These are phyloP conservation scores for Populus hybrid DNA, from an alignment of 441 rosid species.

Conservation along the genomic window DNA sequence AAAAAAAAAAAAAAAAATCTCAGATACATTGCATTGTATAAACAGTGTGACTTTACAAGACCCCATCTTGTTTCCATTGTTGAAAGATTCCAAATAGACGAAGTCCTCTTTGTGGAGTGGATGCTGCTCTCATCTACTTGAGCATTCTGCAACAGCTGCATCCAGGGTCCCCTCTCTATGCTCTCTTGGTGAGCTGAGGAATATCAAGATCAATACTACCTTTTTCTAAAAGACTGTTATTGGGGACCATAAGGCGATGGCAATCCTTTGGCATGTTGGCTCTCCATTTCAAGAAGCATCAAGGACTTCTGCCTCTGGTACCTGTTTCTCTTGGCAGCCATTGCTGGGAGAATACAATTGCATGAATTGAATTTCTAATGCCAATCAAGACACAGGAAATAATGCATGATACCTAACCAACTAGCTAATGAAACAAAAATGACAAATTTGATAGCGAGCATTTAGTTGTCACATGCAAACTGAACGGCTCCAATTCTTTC, in stretches of 20 bases:
- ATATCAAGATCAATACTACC: constrained; percentile 17
- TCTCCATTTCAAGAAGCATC: constrained; percentile 93
- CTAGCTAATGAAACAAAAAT: not conserved
- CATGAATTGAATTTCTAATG: not conserved
- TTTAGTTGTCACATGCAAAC: not conserved
- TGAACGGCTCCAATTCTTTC: not conserved
- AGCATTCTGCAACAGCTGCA: constrained; percentile 20
- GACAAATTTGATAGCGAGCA: not conserved
- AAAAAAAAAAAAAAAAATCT: not conserved
- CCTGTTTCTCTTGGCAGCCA: constrained; percentile 86
- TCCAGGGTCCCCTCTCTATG: constrained; percentile 23
- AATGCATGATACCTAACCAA: not conserved
- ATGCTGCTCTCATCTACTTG: constrained; percentile 12
- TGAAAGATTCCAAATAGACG: constrained; percentile 24
- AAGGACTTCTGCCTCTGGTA: constrained; percentile 89
- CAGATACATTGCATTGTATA: constrained; percentile 34
- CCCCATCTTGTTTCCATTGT: constrained; percentile 26
- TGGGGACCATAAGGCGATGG: constrained; percentile 68
- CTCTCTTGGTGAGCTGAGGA: constrained; percentile 17
- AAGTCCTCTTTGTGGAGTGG: constrained; percentile 18
- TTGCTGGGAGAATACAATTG: constrained; percentile 39
- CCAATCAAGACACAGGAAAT: not conserved
- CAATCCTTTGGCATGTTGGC: constrained; percentile 91
- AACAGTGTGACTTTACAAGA: constrained; percentile 12
- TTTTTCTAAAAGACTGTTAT: constrained; percentile 21